These are phyloP conservation scores for Lactarius vividus DNA, from an alignment of 768 basidiomycete genomes.

Conservation along the genomic window DNA sequence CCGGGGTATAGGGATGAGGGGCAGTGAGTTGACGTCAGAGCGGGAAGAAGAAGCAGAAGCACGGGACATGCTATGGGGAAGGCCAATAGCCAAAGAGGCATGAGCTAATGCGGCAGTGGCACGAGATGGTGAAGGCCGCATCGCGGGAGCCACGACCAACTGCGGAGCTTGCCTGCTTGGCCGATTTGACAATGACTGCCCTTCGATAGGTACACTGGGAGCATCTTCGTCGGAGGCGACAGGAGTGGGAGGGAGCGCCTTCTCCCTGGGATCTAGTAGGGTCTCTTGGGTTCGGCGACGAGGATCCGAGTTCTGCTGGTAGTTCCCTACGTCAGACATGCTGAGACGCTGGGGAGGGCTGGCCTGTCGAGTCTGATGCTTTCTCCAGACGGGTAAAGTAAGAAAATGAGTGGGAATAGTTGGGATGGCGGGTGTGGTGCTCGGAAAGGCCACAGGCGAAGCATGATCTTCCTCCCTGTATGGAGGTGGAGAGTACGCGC, in stretches of 20 bases:
- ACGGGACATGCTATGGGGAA: constrained; percentile 51
- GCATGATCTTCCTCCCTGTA: constrained; percentile 15
- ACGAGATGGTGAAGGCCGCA: constrained; percentile 29
- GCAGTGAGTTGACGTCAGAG: constrained; percentile 48
- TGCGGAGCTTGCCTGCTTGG: constrained; percentile 3
- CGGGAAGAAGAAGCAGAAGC: constrained; percentile 41
- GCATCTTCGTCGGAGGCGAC: constrained; percentile 27
- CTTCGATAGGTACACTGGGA: constrained; percentile 4
- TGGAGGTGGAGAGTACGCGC: constrained; percentile 6
- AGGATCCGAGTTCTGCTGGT: constrained; percentile 30
- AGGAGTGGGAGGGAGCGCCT: constrained; percentile 37
- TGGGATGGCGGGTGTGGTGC: constrained; percentile 6
- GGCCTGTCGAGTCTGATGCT: constrained; percentile 41
- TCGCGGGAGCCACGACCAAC: neutral
- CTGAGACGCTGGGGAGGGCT: constrained; percentile 33
- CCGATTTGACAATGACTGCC: neutral
- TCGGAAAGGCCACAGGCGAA: constrained; percentile 11
- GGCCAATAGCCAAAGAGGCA: constrained; percentile 56
- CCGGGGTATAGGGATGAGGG: constrained; percentile 39
- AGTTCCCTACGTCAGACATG: constrained; percentile 30
- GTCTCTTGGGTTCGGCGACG: neutral
- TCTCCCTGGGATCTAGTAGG: constrained; percentile 27
- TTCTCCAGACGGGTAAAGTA: constrained; percentile 64
- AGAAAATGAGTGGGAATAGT: constrained; percentile 53
- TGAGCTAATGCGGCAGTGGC: constrained; percentile 48